phyloP scores from a whole-genome alignment of 164 flowering plant species.

The Piper betle region DNA sequence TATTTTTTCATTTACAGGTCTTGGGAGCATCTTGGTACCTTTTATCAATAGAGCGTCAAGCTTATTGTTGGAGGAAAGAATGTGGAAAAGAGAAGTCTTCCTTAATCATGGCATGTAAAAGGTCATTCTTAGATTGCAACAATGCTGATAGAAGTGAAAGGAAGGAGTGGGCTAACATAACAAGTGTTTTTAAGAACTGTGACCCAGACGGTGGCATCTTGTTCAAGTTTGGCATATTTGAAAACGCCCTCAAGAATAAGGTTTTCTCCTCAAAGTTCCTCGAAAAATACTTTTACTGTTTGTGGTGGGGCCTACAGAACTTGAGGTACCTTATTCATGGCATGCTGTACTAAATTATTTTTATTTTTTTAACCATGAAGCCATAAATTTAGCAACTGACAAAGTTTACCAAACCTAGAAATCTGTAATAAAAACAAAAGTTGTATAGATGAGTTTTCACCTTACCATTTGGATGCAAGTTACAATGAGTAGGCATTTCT shows the following conservation, averaged over 20 bases:
- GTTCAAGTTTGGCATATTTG: slow-evolving; percentile 71
- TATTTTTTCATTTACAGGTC: slow-evolving; percentile 32
- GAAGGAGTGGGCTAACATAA: slow-evolving; percentile 36
- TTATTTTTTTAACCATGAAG: too few species aligned
- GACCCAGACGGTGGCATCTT: slow-evolving; percentile 23
- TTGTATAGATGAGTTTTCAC: not conserved
- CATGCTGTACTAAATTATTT: too few species aligned
- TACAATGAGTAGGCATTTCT: not conserved
- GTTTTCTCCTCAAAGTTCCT: slow-evolving; percentile 51
- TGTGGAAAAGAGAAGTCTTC: slow-evolving; percentile 34
- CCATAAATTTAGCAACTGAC: too few species aligned
- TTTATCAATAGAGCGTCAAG: too few species aligned
- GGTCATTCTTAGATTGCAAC: slow-evolving; percentile 44
- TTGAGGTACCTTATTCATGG: slow-evolving; percentile 56
- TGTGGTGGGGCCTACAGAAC: slow-evolving; percentile 98
- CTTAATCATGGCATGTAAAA: slow-evolving; percentile 24
- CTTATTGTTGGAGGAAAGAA: slow-evolving; percentile 62
- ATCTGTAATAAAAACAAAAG: not conserved
- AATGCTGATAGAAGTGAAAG: slow-evolving; percentile 14
- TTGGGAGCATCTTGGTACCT: slow-evolving; percentile 91
- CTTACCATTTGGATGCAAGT: not conserved
- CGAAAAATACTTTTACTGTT: slow-evolving; percentile 65
- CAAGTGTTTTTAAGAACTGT: slow-evolving; percentile 48
- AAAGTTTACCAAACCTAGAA: too few species aligned
- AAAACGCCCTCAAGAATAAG: slow-evolving; percentile 40